phyloP scores from a whole-genome alignment of 1,139 yeast genomes.

The Nadsonia starkeyi-henricii region DNA sequence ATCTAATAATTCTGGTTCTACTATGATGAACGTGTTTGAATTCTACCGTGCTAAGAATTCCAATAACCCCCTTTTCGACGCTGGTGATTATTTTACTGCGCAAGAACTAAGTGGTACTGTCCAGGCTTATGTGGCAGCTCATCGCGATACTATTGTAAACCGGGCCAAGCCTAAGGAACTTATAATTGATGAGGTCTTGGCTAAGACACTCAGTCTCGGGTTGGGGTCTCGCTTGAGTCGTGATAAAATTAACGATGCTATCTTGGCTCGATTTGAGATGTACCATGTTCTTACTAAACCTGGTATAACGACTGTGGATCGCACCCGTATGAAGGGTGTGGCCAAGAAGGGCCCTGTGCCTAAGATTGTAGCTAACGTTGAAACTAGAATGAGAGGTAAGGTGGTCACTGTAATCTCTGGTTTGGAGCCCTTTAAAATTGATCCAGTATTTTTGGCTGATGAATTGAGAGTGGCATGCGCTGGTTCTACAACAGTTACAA shows the following conservation, averaged over 20 bases:
- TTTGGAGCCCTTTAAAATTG: constrained; percentile 54
- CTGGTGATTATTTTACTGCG: constrained; percentile 33
- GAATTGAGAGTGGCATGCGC: constrained; percentile 70
- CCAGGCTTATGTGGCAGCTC: constrained; percentile 37
- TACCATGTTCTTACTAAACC: constrained; percentile 43
- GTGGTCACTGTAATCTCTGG: constrained; percentile 59
- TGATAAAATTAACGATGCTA: constrained; percentile 37
- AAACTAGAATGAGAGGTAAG: constrained; percentile 71
- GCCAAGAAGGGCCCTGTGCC: constrained; percentile 55
- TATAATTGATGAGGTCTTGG: constrained; percentile 36
- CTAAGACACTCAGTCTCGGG: constrained; percentile 19
- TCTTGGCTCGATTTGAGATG: constrained; percentile 42
- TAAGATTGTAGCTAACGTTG: constrained; percentile 50
- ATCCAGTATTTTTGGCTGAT: constrained; percentile 50
- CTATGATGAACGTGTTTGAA: constrained; percentile 13
- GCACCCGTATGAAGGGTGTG: constrained; percentile 13
- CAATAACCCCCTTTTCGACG: constrained; percentile 35
- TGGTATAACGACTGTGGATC: constrained; percentile 15
- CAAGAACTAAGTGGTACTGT: constrained; percentile 40
- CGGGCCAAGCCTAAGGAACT: constrained; percentile 35
- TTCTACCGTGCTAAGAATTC: constrained; percentile 18
- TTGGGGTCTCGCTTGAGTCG: constrained; percentile 24
- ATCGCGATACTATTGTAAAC: constrained; percentile 35
- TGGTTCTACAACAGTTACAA: constrained; percentile 65
- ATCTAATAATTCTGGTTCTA: background rate